A percentile compares a stretch with the other conserved stretches of the same genome.
phyloP scores from a whole-genome alignment of 148 eudicot genomes.

The Rheum nobile region DNA sequence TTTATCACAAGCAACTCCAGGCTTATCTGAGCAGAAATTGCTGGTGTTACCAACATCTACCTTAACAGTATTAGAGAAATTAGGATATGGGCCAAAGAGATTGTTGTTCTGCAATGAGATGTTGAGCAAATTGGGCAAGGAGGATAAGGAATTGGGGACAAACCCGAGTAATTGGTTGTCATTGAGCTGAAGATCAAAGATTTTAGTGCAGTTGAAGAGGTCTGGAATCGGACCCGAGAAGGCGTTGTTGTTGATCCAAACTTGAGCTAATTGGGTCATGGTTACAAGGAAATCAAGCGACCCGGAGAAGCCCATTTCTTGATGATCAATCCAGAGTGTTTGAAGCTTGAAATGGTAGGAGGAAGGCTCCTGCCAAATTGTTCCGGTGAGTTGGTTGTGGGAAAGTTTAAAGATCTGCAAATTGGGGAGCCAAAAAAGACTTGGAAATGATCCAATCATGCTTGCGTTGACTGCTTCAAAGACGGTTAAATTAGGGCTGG shows the following conservation, averaged over 20 bases:
- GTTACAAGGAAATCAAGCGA: constrained; percentile 22
- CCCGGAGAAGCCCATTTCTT: constrained; percentile 29
- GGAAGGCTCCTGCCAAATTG: constrained; percentile 10
- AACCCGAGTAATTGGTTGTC: constrained; percentile 43
- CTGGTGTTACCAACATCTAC: constrained; percentile 23
- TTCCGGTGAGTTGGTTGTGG: constrained; percentile 38
- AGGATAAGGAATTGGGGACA: constrained; percentile 17
- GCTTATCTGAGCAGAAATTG: constrained; percentile 26
- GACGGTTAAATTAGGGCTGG: constrained; percentile 15
- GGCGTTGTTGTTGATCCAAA: constrained; percentile 45
- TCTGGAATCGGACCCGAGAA: constrained; percentile 49
- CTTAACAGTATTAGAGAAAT: constrained; percentile 8
- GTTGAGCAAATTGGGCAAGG: constrained; percentile 29
- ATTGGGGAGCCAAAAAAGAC: constrained; percentile 2
- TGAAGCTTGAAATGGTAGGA: constrained; percentile 21
- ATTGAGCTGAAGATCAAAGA: constrained; percentile 45
- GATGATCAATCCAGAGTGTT: constrained; percentile 43
- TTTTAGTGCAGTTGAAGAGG: constrained; percentile 17
- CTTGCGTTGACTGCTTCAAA: constrained; percentile 26
- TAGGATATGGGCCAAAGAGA: constrained; percentile 18
- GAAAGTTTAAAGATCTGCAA: constrained; percentile 31
- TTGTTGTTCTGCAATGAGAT: constrained; percentile 42
- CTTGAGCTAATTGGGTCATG: constrained; percentile 32
- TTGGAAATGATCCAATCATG: constrained; percentile 29
- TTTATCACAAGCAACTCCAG: constrained; percentile 46